These are phyloP conservation scores for Pichia kluyveri DNA, from an alignment of 805 yeast species.

Conservation along the genomic window DNA sequence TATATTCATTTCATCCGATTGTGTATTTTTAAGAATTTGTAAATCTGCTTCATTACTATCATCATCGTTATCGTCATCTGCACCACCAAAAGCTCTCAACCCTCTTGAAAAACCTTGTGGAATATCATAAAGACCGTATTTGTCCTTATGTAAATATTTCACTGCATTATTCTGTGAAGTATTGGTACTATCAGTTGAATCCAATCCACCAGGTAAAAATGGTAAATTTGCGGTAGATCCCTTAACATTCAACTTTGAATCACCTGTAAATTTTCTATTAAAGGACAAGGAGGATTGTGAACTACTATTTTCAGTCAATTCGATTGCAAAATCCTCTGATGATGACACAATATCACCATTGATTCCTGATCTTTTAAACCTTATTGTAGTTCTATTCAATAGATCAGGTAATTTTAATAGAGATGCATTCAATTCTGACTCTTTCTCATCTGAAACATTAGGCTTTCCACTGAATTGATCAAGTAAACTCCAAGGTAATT, in stretches of 20 bases:
- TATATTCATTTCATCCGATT: slow-evolving; percentile 6
- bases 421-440: slow-evolving; percentile 23
- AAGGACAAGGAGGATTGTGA: slow-evolving; percentile 57
- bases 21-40: background rate
- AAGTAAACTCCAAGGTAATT: slow-evolving; percentile 61
- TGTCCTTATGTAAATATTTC: slow-evolving; percentile 51
- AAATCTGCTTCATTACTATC: background rate
- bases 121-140: slow-evolving; percentile 66
- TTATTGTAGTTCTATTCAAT: slow-evolving; percentile 52
- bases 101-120: slow-evolving; percentile 84
- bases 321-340: slow-evolving; percentile 51
- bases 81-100: slow-evolving; percentile 25
- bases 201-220: slow-evolving; percentile 81
- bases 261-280: slow-evolving; percentile 56
- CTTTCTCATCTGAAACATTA: slow-evolving; percentile 14
- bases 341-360: slow-evolving; percentile 51
- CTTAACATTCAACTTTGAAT: slow-evolving; percentile 44
- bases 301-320: slow-evolving; percentile 23
- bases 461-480: slow-evolving; percentile 59
- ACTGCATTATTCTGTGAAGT: slow-evolving; percentile 20
- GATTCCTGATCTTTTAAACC: slow-evolving; percentile 69
- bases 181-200: slow-evolving; percentile 18
- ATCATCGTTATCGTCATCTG: slow-evolving; percentile 4
- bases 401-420: slow-evolving; percentile 52
- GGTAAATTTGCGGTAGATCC: slow-evolving; percentile 77